These are phyloP conservation scores for Polyrhizophydium stewartii DNA, from an alignment of 371 early-diverging fungal species.

Conservation along the genomic window DNA sequence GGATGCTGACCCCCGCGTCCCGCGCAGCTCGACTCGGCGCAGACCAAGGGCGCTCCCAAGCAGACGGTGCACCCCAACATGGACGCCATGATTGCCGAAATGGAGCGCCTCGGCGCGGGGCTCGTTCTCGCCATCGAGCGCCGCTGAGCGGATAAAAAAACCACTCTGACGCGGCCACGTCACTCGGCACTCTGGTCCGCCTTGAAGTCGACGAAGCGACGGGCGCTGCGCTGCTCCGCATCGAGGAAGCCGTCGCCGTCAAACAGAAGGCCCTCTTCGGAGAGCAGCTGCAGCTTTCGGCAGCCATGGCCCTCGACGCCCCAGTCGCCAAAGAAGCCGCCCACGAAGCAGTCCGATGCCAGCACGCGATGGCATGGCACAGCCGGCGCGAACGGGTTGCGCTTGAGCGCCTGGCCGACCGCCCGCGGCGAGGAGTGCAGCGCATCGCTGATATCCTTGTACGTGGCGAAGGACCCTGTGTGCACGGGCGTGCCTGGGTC, in stretches of 20 bases:
- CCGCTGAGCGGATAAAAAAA: conserved; percentile 2
- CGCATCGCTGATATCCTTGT: conserved; percentile 67
- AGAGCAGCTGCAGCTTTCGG: background rate
- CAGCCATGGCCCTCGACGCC: background rate
- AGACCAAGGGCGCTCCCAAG: conserved; percentile 34
- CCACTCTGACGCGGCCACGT: too few species aligned
- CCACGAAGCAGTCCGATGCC: conserved; percentile 59
- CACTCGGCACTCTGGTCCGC: too few species aligned
- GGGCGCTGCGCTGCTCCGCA: background rate
- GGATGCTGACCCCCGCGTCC: background rate
- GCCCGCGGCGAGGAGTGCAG: conserved; percentile 63
- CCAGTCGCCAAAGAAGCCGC: conserved; percentile 63
- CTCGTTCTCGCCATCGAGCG: conserved; percentile 32
- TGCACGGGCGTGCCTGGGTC: conserved; percentile 36
- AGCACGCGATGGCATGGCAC: conserved; percentile 82
- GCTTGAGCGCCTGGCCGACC: conserved; percentile 69
- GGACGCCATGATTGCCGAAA: conserved; percentile 63
- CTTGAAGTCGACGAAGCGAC: background rate
- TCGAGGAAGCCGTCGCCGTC: background rate
- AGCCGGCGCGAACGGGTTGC: conserved; percentile 72
- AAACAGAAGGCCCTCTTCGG: background rate
- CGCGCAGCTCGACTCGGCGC: conserved; percentile 16
- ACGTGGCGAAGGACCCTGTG: conserved; percentile 70
- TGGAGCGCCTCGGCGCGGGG: conserved; percentile 57
- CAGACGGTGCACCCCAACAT: conserved; percentile 61